Evolutionary conservation across 2,329 filamentous ascomycete species (phyloP).

Genomic region (Bipolaris victoriae): DNA sequence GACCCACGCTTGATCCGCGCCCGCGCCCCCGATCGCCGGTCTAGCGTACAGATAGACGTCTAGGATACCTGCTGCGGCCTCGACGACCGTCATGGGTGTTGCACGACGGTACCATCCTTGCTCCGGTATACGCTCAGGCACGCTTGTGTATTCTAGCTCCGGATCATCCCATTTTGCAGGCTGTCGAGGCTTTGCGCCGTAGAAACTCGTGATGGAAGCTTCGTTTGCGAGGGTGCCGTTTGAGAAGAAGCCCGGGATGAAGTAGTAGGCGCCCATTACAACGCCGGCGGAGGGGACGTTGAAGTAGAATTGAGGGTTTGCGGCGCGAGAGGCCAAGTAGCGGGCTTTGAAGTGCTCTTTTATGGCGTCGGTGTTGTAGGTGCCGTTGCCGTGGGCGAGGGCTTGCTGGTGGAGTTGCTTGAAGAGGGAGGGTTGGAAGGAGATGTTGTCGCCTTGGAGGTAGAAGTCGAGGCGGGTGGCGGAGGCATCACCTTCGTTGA

Average conservation of each 20-base stretch:
- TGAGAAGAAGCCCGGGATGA: conserved; percentile 30
- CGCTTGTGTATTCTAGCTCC: conserved; percentile 23
- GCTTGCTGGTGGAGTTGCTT: conserved; percentile 30
- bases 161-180: conserved; percentile 15
- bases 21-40: conserved; percentile 23
- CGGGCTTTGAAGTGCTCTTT: conserved; percentile 31
- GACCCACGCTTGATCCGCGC: conserved; percentile 24
- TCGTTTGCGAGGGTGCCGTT: conserved; percentile 34
- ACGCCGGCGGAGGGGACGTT: conserved; percentile 24
- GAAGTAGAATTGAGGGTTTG: conserved; percentile 30
- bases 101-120: conserved; percentile 30
- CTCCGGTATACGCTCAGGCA: conserved; percentile 30
- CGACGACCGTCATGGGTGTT: conserved; percentile 26
- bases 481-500: conserved; percentile 46
- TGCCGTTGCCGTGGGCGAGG: conserved; percentile 24
- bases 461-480: conserved; percentile 37
- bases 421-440: conserved; percentile 31
- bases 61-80: conserved; percentile 26
- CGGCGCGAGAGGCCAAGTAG: conserved; percentile 23
- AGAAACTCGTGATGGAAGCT: conserved; percentile 32
- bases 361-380: conserved; percentile 25
- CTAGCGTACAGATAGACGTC: conserved; percentile 25
- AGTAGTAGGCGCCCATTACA: conserved; percentile 31
- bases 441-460: conserved; percentile 40
- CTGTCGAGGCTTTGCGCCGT: conserved; percentile 21